Evolutionary conservation across 2,329 filamentous ascomycete genomes (phyloP).

Genomic region (Cordyceps cateniannulata): DNA sequence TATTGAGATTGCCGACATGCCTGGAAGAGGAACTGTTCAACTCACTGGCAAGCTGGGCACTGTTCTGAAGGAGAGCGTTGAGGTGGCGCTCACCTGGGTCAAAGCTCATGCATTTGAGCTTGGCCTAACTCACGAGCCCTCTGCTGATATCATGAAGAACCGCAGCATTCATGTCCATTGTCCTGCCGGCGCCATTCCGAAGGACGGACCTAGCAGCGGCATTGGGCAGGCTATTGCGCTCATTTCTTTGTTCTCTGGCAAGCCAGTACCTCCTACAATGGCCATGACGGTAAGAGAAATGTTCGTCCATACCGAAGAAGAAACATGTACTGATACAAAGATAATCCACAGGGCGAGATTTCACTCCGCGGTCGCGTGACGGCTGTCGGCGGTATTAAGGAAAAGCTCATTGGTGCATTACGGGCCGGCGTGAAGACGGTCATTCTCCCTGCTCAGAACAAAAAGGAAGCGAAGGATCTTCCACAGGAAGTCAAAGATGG

Average conservation of each 20-base stretch:
- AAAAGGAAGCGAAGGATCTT: conserved; percentile 86
- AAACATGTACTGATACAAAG: conserved; percentile 21
- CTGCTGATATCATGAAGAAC: conserved; percentile 92
- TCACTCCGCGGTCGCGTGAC: conserved; percentile 84
- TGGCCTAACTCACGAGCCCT: conserved; percentile 71
- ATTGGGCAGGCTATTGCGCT: conserved; percentile 91
- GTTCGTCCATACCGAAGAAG: no score
- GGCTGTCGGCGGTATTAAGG: conserved; percentile 95
- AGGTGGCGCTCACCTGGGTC: conserved; percentile 94
- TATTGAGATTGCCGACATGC: conserved; percentile 98
- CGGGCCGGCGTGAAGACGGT: conserved; percentile 94
- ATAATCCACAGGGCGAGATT: conserved; percentile 50
- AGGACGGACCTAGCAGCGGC: conserved; percentile 82
- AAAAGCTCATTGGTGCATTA: conserved; percentile 93
- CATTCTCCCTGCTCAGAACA: conserved; percentile 77
- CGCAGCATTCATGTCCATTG: conserved; percentile 95
- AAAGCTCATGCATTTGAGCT: conserved; percentile 92
- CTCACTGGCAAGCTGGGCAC: conserved; percentile 94
- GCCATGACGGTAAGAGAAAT: conserved; percentile 75
- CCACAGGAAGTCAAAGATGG: conserved; percentile 84
- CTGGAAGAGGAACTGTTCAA: conserved; percentile 83
- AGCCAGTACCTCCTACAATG: conserved; percentile 80
- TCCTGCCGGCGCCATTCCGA: conserved; percentile 88
- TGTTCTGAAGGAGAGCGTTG: conserved; percentile 93
- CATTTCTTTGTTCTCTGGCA: conserved; percentile 81